These are phyloP conservation scores for Dovyalis caffra DNA, from an alignment of 345 rosid genomes.

Conservation along the genomic window DNA sequence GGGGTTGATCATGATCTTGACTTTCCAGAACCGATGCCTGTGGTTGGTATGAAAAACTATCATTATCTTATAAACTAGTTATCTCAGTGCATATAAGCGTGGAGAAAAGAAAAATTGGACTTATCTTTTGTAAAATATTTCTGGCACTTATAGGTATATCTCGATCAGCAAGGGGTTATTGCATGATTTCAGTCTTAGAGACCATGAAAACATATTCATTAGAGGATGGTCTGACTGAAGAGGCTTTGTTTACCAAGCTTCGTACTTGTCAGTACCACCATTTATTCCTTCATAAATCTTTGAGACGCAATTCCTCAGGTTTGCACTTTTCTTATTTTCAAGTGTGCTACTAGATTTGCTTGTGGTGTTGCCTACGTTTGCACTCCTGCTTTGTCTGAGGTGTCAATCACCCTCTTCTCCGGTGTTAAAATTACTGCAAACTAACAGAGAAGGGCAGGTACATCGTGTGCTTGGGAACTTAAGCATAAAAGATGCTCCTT, in stretches of 20 bases:
- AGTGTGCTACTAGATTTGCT: not conserved
- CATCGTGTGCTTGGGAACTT: not conserved
- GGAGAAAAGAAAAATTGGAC: not conserved
- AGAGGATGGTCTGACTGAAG: constrained; percentile 94
- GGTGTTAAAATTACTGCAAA: not conserved
- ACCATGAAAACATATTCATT: constrained; percentile 89
- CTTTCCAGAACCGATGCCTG: constrained; percentile 98
- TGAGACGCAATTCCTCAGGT: constrained; percentile 85
- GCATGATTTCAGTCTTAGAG: constrained; percentile 69
- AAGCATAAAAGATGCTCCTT: not conserved
- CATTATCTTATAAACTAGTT: not conserved
- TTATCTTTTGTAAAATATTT: not conserved
- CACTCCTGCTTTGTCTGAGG: not conserved
- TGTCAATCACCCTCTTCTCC: not conserved
- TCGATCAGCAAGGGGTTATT: constrained; percentile 89
- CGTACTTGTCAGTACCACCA: constrained; percentile 86
- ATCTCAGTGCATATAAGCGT: not conserved
- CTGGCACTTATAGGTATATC: constrained; percentile 60
- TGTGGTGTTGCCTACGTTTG: not conserved
- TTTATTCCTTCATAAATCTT: constrained; percentile 75
- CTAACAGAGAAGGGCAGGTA: not conserved
- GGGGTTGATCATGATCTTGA: constrained; percentile 97
- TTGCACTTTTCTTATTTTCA: constrained; percentile 11
- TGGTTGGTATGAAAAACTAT: constrained; percentile 54
- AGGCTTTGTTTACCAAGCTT: constrained; percentile 87